Base-by-base conservation (phyloP, 2,329 filamentous ascomycete genomes). In the Hawksworthiomyces lignivorus region DNA sequence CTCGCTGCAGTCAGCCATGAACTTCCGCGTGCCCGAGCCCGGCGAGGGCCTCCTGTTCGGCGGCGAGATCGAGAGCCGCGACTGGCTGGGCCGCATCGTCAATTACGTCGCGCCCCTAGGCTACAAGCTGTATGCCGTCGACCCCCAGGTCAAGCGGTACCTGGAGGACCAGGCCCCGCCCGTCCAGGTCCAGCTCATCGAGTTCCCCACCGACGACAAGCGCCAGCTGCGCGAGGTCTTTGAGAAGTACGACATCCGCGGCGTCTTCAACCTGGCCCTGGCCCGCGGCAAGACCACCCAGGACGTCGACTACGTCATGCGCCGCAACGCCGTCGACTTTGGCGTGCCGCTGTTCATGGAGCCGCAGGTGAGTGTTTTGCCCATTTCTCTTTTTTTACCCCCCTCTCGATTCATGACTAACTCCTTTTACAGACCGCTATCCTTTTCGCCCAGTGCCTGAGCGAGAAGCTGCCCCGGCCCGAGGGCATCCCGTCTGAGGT, bases 261-360 rank as follows among this genome's bases (percentile, higher is more conserved):
- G 92, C 56, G 86, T 88, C 48, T 98, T 98, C 75, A 97, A 97
- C 72, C 70, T 98, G 56, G 88, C 90, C 45, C 80, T 84, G 64
- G 78, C 77, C 53, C 76, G 89, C 58, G 92, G 81, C 47, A 89
- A 86, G 73, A 90, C 84, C 28, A 72, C 87, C 47, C 70, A 85
- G 48, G 92, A 98, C 60, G 87, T 94, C 58, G 89, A 98, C 70
- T 98, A 98, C 57, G 88, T 98, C 44, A 97, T 97, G 90, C 80
- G 92, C 57, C 80, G 92, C 61, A 98, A 98, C 60, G 92, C 92
- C 21, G 92, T 98, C 43, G 92, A 98, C 68, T 98, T 98, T 63
- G 90, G 90, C 54, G 88, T 97, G 24, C 92, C 92, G 36, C 73
- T 98, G 43, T 97, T 98, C 65, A 96, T 96, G 89, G 90, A 97